These are phyloP conservation scores for Amphirosellinia nigrospora DNA, from an alignment of 495 filamentous ascomycete species.

Conservation along the genomic window DNA sequence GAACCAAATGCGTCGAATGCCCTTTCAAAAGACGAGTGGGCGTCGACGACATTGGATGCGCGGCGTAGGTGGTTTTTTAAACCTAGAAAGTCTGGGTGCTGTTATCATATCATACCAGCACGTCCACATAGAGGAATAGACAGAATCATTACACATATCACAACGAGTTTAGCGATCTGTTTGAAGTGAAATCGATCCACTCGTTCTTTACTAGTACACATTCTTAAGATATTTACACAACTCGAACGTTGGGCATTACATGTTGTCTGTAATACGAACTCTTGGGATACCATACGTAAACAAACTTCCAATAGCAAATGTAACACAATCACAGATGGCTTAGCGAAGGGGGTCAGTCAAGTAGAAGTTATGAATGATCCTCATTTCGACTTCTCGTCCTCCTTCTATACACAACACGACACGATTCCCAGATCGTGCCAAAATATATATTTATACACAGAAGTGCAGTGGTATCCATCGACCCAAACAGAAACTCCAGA, in stretches of 20 bases:
- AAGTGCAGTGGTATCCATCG: constrained; percentile 12
- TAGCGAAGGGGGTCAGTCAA: neutral
- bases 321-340: neutral
- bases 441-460: constrained; percentile 6
- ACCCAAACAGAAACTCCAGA: neutral
- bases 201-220: no score
- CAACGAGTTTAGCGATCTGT: no score
- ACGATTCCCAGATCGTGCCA: neutral
- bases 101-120: neutral
- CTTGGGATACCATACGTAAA: no score
- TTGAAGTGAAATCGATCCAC: no score
- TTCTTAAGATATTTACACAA: no score
- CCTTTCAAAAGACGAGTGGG: constrained; percentile 10
- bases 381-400: neutral
- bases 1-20: neutral
- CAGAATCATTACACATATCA: neutral
- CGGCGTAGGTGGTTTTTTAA: constrained; percentile 19
- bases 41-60: constrained; percentile 5
- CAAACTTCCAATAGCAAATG: no score
- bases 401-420: neutral
- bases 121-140: constrained; percentile 24
- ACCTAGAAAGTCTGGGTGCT: neutral
- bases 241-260: no score
- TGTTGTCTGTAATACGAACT: no score
- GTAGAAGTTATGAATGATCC: neutral